Conservation (phyloP, 2,329 filamentous ascomycete genomes). For the Fusarium xyrophilum region DNA sequence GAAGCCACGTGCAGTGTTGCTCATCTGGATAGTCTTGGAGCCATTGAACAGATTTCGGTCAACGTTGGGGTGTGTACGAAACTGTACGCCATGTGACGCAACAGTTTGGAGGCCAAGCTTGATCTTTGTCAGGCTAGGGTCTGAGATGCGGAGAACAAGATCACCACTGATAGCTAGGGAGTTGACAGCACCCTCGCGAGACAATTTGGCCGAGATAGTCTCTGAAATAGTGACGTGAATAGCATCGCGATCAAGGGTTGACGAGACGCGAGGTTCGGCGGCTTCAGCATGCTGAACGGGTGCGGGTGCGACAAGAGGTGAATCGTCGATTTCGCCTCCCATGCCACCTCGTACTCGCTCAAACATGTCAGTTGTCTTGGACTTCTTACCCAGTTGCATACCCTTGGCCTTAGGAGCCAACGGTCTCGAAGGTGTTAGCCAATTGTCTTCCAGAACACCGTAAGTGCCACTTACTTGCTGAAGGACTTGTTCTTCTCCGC, state of each 20-base stretch:
- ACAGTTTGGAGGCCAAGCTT: conserved; percentile 81
- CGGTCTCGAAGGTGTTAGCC: conserved; percentile 50
- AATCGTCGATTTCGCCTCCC: conserved; percentile 82
- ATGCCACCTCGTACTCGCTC: conserved; percentile 92
- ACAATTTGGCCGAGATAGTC: conserved; percentile 86
- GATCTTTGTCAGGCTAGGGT: conserved; percentile 88
- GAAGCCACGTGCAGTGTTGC: conserved; percentile 86
- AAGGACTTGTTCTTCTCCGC: conserved; percentile 95
- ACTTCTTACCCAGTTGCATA: conserved; percentile 99
- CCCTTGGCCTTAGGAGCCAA: conserved; percentile 87
- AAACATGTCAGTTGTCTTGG: conserved; percentile 96
- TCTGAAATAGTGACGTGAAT: conserved; percentile 90
- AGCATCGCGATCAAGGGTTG: conserved; percentile 78
- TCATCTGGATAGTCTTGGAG: conserved; percentile 86
- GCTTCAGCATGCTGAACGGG: conserved; percentile 59
- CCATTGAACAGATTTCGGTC: conserved; percentile 87
- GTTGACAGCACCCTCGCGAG: conserved; percentile 84
- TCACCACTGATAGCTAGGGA: conserved; percentile 91
- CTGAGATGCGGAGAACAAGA: conserved; percentile 86
- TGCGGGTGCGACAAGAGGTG: conserved; percentile 71
- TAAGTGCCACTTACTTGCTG: conserved; percentile 67
- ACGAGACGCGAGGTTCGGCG: conserved; percentile 63
- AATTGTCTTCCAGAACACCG: not conserved
- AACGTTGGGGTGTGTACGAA: conserved; percentile 95
- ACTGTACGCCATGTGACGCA: conserved; percentile 83